Conservation (phyloP, 2,329 filamentous ascomycete species). For the Ascochyta koolunga region DNA sequence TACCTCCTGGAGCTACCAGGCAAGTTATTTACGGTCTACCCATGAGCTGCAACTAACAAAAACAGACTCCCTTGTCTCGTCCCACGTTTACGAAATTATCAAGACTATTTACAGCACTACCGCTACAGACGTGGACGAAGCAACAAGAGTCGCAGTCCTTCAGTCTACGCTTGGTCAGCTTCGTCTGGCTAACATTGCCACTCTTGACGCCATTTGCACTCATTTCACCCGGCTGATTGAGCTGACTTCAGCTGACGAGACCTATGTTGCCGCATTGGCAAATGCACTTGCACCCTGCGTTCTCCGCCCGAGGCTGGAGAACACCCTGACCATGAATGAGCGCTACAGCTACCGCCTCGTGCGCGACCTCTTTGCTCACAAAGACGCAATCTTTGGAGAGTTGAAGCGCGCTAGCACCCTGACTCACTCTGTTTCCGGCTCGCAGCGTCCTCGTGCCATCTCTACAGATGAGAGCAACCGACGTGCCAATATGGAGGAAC, state of each 20-base stretch:
- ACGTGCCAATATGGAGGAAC: conserved; percentile 91
- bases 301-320: conserved; percentile 84
- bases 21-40: conserved; percentile 53
- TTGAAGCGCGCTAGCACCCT: conserved; percentile 86
- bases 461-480: conserved; percentile 96
- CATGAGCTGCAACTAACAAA: conserved; percentile 25
- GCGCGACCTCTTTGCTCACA: conserved; percentile 89
- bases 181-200: conserved; percentile 95
- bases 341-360: conserved; percentile 89
- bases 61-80: conserved; percentile 93
- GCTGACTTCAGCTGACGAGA: conserved; percentile 91
- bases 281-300: conserved; percentile 81
- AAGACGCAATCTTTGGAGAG: conserved; percentile 93
- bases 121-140: conserved; percentile 69
- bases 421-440: conserved; percentile 63
- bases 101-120: conserved; percentile 93
- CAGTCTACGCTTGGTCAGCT: conserved; percentile 96
- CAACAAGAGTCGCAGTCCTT: conserved; percentile 83
- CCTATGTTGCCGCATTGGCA: conserved; percentile 77
- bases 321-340: conserved; percentile 92
- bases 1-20: conserved; percentile 94
- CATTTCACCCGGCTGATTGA: conserved; percentile 98
- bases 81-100: conserved; percentile 97
- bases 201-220: conserved; percentile 96
- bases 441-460: conserved; percentile 78